These are phyloP conservation scores for Trichosporon asahii DNA, from an alignment of 1,284 basidiomycete species.

Conservation along the genomic window DNA sequence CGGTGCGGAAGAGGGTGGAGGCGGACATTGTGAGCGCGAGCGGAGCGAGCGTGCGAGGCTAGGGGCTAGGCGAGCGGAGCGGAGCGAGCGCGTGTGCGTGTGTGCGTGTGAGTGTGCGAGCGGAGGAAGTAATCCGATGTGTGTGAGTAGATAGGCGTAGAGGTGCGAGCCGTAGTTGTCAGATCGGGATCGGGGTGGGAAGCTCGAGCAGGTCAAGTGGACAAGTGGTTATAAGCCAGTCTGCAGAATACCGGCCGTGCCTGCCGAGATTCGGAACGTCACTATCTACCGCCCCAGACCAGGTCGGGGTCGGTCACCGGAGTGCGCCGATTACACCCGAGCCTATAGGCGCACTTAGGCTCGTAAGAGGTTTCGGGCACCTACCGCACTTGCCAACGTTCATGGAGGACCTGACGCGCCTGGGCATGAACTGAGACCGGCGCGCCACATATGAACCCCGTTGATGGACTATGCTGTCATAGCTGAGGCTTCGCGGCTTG, in stretches of 20 bases:
- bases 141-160: neutral
- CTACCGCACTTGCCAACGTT: neutral
- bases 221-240: neutral
- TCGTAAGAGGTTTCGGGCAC: neutral
- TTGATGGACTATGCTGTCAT: neutral
- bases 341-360: neutral
- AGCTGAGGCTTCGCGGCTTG: too few species aligned
- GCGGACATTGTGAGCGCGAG: slow-evolving; percentile 16
- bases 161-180: neutral
- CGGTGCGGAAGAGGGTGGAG: slow-evolving; percentile 30
- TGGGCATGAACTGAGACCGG: too few species aligned
- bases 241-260: neutral
- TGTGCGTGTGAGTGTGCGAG: neutral
- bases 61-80: neutral
- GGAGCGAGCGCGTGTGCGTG: neutral
- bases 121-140: neutral
- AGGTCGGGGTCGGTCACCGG: neutral
- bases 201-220: too few species aligned
- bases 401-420: neutral
- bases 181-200: too few species aligned
- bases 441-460: neutral
- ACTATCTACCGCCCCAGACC: too few species aligned
- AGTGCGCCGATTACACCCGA: neutral
- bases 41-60: neutral
- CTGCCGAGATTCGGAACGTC: neutral